phyloP scores from a whole-genome alignment of 805 yeast species.

The Scheffersomyces spartinae region DNA sequence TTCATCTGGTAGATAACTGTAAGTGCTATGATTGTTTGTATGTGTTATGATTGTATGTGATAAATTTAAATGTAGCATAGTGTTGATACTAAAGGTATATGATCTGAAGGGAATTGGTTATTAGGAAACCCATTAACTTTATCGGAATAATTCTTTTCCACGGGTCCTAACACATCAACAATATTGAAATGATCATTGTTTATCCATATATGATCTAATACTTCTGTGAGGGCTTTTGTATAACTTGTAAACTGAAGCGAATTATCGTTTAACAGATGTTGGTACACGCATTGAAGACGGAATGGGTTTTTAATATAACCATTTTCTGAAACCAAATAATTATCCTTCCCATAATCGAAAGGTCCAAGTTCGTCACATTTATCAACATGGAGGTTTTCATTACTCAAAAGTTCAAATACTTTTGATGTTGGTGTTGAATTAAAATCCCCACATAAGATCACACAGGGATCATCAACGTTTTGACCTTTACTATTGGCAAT shows the following conservation, averaged over 20 bases:
- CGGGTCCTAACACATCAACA: slow-evolving; percentile 40
- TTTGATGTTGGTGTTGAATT: slow-evolving; percentile 40
- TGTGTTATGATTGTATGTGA: slow-evolving; percentile 1
- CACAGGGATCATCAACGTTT: slow-evolving; percentile 1
- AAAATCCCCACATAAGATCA: slow-evolving; percentile 45
- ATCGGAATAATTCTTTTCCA: slow-evolving; percentile 20
- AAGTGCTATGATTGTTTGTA: neutral
- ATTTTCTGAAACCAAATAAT: slow-evolving; percentile 3
- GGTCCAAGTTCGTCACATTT: slow-evolving; percentile 6
- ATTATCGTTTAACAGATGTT: slow-evolving; percentile 20
- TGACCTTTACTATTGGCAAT: too few relatives aligned
- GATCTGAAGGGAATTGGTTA: slow-evolving; percentile 47
- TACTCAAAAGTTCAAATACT: slow-evolving; percentile 33
- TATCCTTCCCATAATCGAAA: slow-evolving; percentile 9
- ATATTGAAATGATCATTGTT: slow-evolving; percentile 27
- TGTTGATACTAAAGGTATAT: slow-evolving; percentile 27
- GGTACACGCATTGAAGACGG: slow-evolving; percentile 16
- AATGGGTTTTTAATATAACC: slow-evolving; percentile 9
- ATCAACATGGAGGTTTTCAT: slow-evolving; percentile 8
- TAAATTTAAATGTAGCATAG: slow-evolving; percentile 5
- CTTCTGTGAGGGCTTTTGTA: slow-evolving; percentile 37
- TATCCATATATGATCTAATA: slow-evolving; percentile 51
- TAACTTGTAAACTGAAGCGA: slow-evolving; percentile 24
- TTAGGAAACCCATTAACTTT: slow-evolving; percentile 40
- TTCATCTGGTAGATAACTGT: neutral